Base-by-base conservation (phyloP, 148 eudicot genomes). In the Arbutus unedo region DNA sequence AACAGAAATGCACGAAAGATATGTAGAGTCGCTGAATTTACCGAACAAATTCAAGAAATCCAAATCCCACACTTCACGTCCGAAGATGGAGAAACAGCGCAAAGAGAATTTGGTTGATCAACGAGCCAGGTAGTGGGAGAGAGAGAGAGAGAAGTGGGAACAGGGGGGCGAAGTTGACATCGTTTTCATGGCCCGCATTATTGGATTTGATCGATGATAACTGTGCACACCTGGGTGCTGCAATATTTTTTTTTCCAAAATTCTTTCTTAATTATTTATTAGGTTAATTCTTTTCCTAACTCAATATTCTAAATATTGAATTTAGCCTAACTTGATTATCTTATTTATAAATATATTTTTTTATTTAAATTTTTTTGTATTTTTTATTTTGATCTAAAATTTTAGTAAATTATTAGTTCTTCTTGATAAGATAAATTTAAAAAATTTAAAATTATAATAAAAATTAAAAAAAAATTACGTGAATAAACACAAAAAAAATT, bases 81-180 rank as follows among this genome's bases (percentile, higher is more conserved):
- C 71, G 31, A 49, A 66, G 56, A 19, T 47, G n/a, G 74, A 8
- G 59, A 49, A 51, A 41, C 44, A 6, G 59, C 13, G 67, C 6
- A 44, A 13, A 79, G 41, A 79, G 80, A 49, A 59, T 31, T 79
- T 51, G 81, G 81, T 38, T 79, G 72, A 59, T 60, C 79, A 77
- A 15, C 47, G 64, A 49, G 60, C 43, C 79, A 8, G 59, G 79
- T 76, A 23, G 23, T 7, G 70, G 43, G 71, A 60, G 44, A 60
- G 47, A 15, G 79, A 5, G 79, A 38, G 47, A 55, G 44, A 50
- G 57, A 51, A 3, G 31, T 7, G 13, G 2, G 74, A 2, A 3
- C 11, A 53, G 9, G 38, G 16, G 25, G 54, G 43, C 14, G 19
- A 43, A 43, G 68, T 76, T 50, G 60, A 14, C 81, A 78, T 78